These are phyloP conservation scores for Coleophoma cylindrospora DNA, from an alignment of 2,329 filamentous ascomycete species.

Conservation along the genomic window DNA sequence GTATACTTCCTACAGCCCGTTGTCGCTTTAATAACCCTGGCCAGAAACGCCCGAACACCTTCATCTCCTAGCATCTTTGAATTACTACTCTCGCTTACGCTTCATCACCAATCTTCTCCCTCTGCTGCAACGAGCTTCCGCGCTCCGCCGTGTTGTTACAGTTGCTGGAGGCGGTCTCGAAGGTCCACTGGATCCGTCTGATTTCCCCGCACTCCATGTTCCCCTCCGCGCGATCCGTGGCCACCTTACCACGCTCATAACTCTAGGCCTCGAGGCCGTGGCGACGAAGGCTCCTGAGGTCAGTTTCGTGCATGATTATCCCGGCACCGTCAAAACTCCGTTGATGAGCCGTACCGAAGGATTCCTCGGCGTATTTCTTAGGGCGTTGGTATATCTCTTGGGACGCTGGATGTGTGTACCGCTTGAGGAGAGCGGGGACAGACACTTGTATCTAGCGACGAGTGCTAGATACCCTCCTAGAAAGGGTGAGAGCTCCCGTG, in stretches of 20 bases:
- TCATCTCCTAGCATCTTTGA: slow-evolving; percentile 39
- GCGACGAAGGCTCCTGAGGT: slow-evolving; percentile 11
- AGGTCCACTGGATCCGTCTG: slow-evolving; percentile 11
- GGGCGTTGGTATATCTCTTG: neutral
- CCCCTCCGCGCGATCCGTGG: slow-evolving; percentile 5
- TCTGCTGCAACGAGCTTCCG: slow-evolving; percentile 37
- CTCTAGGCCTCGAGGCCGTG: slow-evolving; percentile 13
- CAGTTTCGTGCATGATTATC: slow-evolving; percentile 16
- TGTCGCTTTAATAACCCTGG: neutral
- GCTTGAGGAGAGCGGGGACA: slow-evolving; percentile 11
- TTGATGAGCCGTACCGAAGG: slow-evolving; percentile 2
- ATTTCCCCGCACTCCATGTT: slow-evolving; percentile 13
- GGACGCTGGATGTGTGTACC: slow-evolving; percentile 6
- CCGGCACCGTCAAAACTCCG: slow-evolving; percentile 11
- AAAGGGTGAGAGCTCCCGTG: neutral
- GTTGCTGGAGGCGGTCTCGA: slow-evolving; percentile 11
- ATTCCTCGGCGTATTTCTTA: slow-evolving; percentile 1
- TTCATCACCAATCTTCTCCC: slow-evolving; percentile 52
- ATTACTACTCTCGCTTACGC: slow-evolving; percentile 50
- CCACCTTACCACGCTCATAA: slow-evolving; percentile 11
- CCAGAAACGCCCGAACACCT: slow-evolving; percentile 52
- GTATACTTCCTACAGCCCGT: neutral
- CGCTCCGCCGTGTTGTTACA: slow-evolving; percentile 45
- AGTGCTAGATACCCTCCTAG: neutral
- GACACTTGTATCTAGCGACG: slow-evolving; percentile 1